These are phyloP conservation scores for Biscogniauxia mediterranea DNA, from an alignment of 2,329 filamentous ascomycete species.

Conservation along the genomic window DNA sequence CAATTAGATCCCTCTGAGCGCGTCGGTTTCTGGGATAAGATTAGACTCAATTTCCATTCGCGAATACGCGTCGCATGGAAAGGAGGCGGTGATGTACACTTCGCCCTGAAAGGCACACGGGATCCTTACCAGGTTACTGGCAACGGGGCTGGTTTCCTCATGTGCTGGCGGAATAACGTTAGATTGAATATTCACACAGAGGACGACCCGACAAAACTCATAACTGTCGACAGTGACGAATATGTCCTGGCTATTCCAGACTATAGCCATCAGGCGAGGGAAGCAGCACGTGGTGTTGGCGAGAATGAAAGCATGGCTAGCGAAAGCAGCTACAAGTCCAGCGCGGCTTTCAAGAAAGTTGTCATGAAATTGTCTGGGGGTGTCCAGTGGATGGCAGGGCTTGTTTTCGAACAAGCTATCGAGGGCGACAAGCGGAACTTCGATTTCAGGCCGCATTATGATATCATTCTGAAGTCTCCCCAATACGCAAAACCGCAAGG, in stretches of 20 bases:
- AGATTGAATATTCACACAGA: constrained; percentile 80
- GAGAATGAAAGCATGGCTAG: constrained; percentile 60
- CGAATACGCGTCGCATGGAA: constrained; percentile 87
- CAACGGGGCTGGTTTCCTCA: constrained; percentile 89
- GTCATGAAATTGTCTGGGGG: constrained; percentile 98
- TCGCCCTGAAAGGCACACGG: constrained; percentile 85
- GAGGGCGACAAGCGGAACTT: constrained; percentile 73
- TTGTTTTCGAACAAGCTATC: constrained; percentile 87
- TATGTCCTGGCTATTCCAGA: constrained; percentile 94
- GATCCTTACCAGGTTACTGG: constrained; percentile 94
- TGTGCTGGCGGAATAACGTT: constrained; percentile 98
- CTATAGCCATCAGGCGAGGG: constrained; percentile 82
- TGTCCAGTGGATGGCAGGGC: constrained; percentile 85
- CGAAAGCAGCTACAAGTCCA: constrained; percentile 65
- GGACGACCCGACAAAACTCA: constrained; percentile 87
- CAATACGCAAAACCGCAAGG: constrained; percentile 63
- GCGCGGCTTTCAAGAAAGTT: constrained; percentile 94
- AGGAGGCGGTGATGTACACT: constrained; percentile 90
- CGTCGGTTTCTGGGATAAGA: constrained; percentile 99
- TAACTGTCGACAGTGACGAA: constrained; percentile 93
- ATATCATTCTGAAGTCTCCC: constrained; percentile 82
- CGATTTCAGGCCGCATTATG: constrained; percentile 88
- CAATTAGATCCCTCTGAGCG: constrained; percentile 90
- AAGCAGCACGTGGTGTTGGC: constrained; percentile 50
- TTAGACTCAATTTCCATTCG: constrained; percentile 90